Evolutionary conservation across 2,329 filamentous ascomycete species (phyloP), one percentile per base, ranked within the genome.

Genomic region (Phialemonium atrogriseum): DNA sequence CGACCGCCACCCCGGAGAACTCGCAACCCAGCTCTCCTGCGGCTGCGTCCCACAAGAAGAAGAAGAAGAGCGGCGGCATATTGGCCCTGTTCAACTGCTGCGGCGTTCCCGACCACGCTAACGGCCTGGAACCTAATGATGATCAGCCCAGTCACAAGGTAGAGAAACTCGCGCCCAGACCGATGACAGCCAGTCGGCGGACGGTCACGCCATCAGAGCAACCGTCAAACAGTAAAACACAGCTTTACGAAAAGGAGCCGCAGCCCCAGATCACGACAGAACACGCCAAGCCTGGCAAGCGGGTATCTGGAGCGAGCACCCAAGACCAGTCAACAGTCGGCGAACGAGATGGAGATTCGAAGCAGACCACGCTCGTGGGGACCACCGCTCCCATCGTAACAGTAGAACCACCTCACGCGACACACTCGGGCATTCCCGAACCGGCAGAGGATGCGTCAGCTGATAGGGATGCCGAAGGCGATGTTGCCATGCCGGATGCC

Each of bases 401-500:
- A 6, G 56, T 65, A 11, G 60, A 64, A 15, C 51, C 61, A 8
- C 60, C 61, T 4, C 40, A 44, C 6, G 42, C 42, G n/a, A 27
- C 39, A 5, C 33, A 33, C 22, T 30, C 41, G 19, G 43, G 45
- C 12, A 16, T 27, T 10, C 16, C 38, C 8, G 36, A 44, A 14
- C 35, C 31, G 16, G 60, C 42, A 5, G 40, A 47, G 7, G 43
- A 47, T 18, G 27, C 32, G 14, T 29, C 39, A 10, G 27, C 42
- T n/a, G 52, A 47, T 28, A 64, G 60, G 41, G 56, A 64, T 39
- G 54, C 70, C 4, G 73, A 78, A 43, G 68, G 73, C 16, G 79
- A 85, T 52, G 65, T 80, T 33, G 68, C 77, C 34, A 84, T 85
- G 74, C 66, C 68, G 21, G 80, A 84, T 52, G 66, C 64, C 24